phyloP scores from a whole-genome alignment of 2,329 filamentous ascomycete genomes.

The Bimuria novae-zelandiae region DNA sequence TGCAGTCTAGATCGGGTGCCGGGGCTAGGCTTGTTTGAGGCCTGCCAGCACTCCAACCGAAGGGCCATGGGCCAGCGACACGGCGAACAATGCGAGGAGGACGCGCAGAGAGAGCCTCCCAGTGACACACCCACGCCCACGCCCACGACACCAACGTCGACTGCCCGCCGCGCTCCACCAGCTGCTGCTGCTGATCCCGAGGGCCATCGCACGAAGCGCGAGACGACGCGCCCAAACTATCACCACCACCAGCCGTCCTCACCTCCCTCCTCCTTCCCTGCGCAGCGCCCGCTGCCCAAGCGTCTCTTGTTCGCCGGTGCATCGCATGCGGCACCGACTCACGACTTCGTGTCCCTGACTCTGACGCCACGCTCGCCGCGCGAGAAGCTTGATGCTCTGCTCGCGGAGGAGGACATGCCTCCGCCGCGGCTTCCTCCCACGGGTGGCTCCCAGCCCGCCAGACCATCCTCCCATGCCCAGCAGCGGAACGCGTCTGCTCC shows the following conservation, averaged over 20 bases:
- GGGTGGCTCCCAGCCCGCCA: slow-evolving; percentile 23
- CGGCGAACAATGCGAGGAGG: slow-evolving; percentile 16
- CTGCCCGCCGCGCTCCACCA: slow-evolving; percentile 13
- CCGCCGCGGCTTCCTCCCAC: slow-evolving; percentile 18
- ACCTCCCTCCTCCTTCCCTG: slow-evolving; percentile 24
- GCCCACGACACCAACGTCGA: slow-evolving; percentile 9
- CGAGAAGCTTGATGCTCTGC: slow-evolving; percentile 45
- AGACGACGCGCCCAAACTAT: slow-evolving; percentile 31
- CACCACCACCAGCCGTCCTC: slow-evolving; percentile 17
- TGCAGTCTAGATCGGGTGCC: slow-evolving; percentile 19
- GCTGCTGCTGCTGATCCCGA: slow-evolving; percentile 39
- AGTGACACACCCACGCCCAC: slow-evolving; percentile 3
- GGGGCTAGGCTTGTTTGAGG: no score
- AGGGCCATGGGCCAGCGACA: slow-evolving; percentile 35
- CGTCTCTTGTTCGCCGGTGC: background rate
- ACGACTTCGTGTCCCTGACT: slow-evolving; percentile 26
- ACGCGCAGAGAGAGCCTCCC: slow-evolving; percentile 6
- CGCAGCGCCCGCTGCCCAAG: slow-evolving; percentile 37
- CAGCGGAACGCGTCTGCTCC: slow-evolving; percentile 44
- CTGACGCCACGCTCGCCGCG: slow-evolving; percentile 44
- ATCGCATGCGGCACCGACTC: slow-evolving; percentile 14
- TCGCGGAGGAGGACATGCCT: slow-evolving; percentile 38
- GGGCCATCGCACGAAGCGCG: slow-evolving; percentile 38
- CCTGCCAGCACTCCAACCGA: slow-evolving; percentile 34
- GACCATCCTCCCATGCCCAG: slow-evolving; percentile 37